Percentiles rank a stretch among this genome's conserved stretches.
Evolutionary conservation across 768 basidiomycete species (phyloP).

Genomic region (Neoboletus subvelutipes): DNA sequence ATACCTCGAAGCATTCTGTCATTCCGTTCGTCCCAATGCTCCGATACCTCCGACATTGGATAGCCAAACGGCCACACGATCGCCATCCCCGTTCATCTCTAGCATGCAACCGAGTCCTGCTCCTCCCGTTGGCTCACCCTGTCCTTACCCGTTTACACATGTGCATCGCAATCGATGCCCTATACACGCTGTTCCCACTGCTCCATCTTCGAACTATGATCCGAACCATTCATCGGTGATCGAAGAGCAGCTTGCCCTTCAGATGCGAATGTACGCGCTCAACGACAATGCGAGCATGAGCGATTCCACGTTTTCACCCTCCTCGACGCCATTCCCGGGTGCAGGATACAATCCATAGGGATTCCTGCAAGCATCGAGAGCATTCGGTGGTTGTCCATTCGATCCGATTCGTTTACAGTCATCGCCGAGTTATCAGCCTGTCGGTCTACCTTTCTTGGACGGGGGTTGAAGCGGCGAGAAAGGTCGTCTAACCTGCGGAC

Average conservation of each 20-base stretch:
- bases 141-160: constrained; percentile 75
- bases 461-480: constrained; percentile 47
- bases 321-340: constrained; percentile 69
- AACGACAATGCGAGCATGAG: constrained; percentile 61
- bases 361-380: constrained; percentile 56
- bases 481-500: constrained; percentile 36
- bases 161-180: constrained; percentile 55
- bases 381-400: constrained; percentile 44
- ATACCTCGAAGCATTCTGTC: constrained; percentile 59
- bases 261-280: constrained; percentile 78
- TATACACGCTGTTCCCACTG: constrained; percentile 42
- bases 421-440: constrained; percentile 34
- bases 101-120: constrained; percentile 54
- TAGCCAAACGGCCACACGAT: constrained; percentile 69
- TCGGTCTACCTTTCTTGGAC: constrained; percentile 49
- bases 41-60: constrained; percentile 81
- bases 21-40: constrained; percentile 64
- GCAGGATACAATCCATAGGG: constrained; percentile 70
- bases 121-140: constrained; percentile 68
- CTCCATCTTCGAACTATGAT: constrained; percentile 38
- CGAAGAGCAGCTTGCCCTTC: constrained; percentile 68
- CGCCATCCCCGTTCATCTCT: constrained; percentile 65
- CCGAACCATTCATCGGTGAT: constrained; percentile 49
- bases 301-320: constrained; percentile 77
- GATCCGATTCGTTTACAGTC: constrained; percentile 57